These are phyloP conservation scores for Coelastrella sp. DNA, from an alignment of 139 green algal species.

Conservation along the genomic window DNA sequence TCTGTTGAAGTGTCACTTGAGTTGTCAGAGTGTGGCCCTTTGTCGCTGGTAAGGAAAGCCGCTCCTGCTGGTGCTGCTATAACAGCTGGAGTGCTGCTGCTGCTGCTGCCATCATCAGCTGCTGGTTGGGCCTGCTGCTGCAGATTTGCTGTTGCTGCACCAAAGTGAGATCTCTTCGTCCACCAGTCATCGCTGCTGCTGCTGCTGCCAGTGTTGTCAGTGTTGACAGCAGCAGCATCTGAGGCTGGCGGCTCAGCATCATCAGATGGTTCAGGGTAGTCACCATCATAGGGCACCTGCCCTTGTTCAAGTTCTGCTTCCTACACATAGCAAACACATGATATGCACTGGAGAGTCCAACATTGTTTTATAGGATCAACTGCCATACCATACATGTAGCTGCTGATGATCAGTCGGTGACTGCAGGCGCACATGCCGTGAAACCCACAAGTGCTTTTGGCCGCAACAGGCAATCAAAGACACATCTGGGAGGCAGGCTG, in stretches of 20 bases:
- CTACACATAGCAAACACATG: background rate
- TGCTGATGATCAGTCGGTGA: no score
- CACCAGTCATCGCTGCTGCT: conserved; percentile 19
- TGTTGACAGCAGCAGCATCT: background rate
- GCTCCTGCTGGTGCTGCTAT: background rate
- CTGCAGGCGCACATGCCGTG: no score
- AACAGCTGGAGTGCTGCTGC: background rate
- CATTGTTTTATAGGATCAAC: no score
- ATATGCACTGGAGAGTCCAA: background rate
- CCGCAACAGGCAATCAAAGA: no score
- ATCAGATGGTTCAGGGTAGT: background rate
- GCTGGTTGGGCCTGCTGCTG: conserved; percentile 46
- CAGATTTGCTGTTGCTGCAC: background rate
- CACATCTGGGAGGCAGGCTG: no score
- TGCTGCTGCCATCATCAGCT: background rate
- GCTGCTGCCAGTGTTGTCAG: background rate
- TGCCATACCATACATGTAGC: no score
- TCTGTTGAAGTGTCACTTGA: no score
- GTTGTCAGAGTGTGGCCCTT: background rate
- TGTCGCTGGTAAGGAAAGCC: background rate
- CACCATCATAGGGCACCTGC: background rate
- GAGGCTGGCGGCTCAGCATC: background rate
- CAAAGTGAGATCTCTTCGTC: conserved; percentile 16
- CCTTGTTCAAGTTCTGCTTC: background rate
- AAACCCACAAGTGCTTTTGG: no score